Evolutionary conservation across 148 eudicot species (phyloP), one percentile per base, ranked within the genome.

Genomic region (Rhododendron ovatum): DNA sequence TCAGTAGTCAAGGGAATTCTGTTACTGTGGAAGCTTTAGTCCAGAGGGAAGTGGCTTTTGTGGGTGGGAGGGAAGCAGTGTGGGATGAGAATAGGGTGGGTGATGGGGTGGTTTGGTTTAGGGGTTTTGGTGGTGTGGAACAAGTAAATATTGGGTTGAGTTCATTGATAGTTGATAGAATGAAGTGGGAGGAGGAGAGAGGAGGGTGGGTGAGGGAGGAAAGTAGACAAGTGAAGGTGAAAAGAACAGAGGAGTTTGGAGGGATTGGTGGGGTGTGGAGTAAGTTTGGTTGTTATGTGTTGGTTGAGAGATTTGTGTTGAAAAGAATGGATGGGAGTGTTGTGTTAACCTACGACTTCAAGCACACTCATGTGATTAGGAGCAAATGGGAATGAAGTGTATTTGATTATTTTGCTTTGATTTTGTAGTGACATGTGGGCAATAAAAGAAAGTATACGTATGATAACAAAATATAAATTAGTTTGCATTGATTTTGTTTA

Each of bases 231-330:
- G 91, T 86, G 37, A 92, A 84, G 78, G 90, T 94, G 51, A 87
- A 78, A 24, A 92, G 79, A 88, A 90, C 57, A 1, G 94, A 95
- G 75, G 91, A 90, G 69, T 93, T 88, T 87, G 87, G 67, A 69
- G 94, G 90, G 10, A 63, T 69, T 37, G 77, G 28, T 28, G 89
- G 88, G 73, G 90, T 85, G n/a, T 95, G 98, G 98, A 90, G 59
- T 8, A 89, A 82, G 78, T 93, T 91, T 86, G 91, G 93, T 35
- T 93, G 92, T 73, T 94, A 93, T 93, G 90, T 91, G n/a, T 81
- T 94, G 71, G 98, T 94, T 81, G 98, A 96, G 85, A 94, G 89
- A 30, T 93, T 96, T 90, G 95, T 90, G 61, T 41, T 92, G 80
- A 94, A 85, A 53, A 96, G 94, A 83, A 93, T 90, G 89, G 94